Base-by-base conservation (phyloP, 768 basidiomycete genomes). In the Boletus subparvulus region DNA sequence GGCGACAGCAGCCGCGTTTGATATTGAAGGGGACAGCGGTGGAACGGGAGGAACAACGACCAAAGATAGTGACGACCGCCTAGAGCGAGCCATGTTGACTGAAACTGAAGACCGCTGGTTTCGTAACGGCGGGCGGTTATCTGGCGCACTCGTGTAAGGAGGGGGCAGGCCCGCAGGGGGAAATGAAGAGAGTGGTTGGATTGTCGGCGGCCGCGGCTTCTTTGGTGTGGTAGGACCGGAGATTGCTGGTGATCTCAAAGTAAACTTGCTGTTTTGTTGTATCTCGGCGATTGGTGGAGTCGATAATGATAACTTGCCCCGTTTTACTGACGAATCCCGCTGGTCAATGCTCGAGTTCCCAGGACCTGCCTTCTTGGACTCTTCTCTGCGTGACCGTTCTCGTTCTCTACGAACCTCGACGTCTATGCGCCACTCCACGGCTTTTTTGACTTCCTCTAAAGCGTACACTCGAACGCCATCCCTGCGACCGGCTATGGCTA, bases 401-500 rank as follows among this genome's bases (percentile, higher is more conserved):
- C 83, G 80, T 69, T 93, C 90, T 55, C 90, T 77, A 40, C 84
- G 82, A 54, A 87, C 72, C 69, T 93, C 92, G 26, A 86, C 80
- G 8, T 94, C 92, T 59, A 93, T 84, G 17, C 92, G 81, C 91
- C 90, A 93, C 70, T 94, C 92, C 7, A 94, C 85, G 3, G 86
- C 88, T 66, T 86, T 90, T 70, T 86, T 89, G 13, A 94, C 83
- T 65, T 94, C 92, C 56, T 93, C 91, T 16, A 94, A 76, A 17
- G 92, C 92, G 69, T 94, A 94, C 17, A 94, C 92, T 36, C 92
- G 82, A 43, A 94, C 91, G 4, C 92, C 91, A 60, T 93, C 90
- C 62, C 92, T 76, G 59, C 92, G 77, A 10, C 92, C 92, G 16
- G 92, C 92, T 59, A 94, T 92, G 13, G 92, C 91, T 10, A 94